These are phyloP conservation scores for Ogataea methylovora DNA, from an alignment of 805 yeast genomes.

Conservation along the genomic window DNA sequence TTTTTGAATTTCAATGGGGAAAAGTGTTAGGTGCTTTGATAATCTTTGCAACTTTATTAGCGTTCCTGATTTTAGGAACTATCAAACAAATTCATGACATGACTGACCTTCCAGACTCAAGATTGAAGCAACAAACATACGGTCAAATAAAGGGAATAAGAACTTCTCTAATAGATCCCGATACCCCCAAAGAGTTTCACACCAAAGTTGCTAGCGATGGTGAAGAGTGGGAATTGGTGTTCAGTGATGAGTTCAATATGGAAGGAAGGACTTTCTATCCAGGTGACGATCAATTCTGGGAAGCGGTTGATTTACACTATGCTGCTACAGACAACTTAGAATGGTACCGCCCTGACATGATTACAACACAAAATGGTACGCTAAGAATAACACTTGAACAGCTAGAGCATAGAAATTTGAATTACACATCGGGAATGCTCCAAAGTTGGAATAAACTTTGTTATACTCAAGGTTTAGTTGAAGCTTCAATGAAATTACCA, in stretches of 20 bases:
- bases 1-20: too few relatives aligned
- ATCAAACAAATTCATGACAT: neutral
- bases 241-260: constrained; percentile 84
- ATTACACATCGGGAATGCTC: constrained; percentile 85
- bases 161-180: constrained; percentile 57
- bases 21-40: neutral
- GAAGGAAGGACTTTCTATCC: constrained; percentile 87
- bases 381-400: constrained; percentile 71
- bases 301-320: constrained; percentile 76
- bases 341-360: constrained; percentile 94
- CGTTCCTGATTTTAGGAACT: neutral
- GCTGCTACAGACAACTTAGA: constrained; percentile 86
- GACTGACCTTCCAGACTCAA: too few relatives aligned
- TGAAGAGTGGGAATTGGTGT: constrained; percentile 65
- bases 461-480: constrained; percentile 76
- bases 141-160: neutral
- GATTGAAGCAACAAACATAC: neutral
- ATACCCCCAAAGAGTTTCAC: constrained; percentile 46
- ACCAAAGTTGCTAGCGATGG: constrained; percentile 54
- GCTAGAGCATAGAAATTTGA: constrained; percentile 65
- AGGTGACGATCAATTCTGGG: constrained; percentile 90
- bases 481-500: constrained; percentile 71
- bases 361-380: constrained; percentile 68
- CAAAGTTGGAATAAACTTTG: constrained; percentile 92
- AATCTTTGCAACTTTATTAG: neutral